Evolutionary conservation across 2,329 filamentous ascomycete species (phyloP), one percentile per base, ranked within the genome.

Genomic region (Emergomyces pasteurianus): DNA sequence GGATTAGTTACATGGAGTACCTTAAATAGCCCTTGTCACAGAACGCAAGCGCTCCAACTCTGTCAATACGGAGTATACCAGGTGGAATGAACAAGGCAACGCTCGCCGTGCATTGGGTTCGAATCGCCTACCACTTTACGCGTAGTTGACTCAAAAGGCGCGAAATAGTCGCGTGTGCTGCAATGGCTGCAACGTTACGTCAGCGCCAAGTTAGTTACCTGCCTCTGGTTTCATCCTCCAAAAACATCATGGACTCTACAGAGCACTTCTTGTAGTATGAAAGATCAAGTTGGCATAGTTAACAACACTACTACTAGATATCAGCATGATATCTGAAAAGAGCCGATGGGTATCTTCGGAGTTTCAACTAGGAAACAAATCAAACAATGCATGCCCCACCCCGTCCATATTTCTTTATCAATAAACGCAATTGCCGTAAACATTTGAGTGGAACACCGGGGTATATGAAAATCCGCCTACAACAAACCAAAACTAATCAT

Each of bases 61-160:
- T 53, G n/a, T 36, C 4, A n/a, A 28, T 28, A n/a, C n/a, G n/a
- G n/a, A n/a, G n/a, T n/a, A 16, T 49, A 14, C 50, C 21, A 36
- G n/a, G 10, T 53, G 18, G 49, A 34, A 5, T 52, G 49, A 52
- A 4, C 16, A 52, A 53, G 28, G 9, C 50, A 21, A 31, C 3
- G 31, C 3, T 7, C 31, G 31, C 31, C 3, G 3, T 3, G 7
- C 31, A 31, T 7, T 31, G 3, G 3, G 3, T 31, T 31, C 31
- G 31, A 31, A 3, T 3, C 9, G 40, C 8, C 55, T 3, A 26
- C 16, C 69, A 73, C 71, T 31, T 61, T 60, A 60, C 58, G 58
- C 58, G 58, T 60, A 34, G 16, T 56, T n/a, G 23, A 7, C 14
- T 26, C 9, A 57, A 34, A 34, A 9, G 47, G 47, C 46, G 47